Evolutionary conservation across 106 monocot species (phyloP), one percentile per base, ranked within the genome.

Genomic region (Allium cepa): DNA sequence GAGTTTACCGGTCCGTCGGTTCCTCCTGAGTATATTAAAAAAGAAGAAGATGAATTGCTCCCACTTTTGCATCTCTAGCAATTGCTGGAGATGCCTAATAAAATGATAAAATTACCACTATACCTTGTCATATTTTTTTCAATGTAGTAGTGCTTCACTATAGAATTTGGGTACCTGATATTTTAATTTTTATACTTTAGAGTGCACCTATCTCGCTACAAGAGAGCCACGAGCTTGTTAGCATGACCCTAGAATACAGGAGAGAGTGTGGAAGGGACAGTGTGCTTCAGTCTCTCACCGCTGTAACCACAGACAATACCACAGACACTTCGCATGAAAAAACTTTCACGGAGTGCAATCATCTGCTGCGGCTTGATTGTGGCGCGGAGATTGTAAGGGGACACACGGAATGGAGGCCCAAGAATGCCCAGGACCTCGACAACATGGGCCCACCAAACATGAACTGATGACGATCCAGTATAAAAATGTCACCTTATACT

Each of bases 191-290:
- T 5, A 11, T 46, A 45, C 53, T 49, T 10, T 75, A 94, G 93
- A 87, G 93, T 62, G 79, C 84, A 56, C 87, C 87, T 26, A 79
- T 83, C 49, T 71, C 70, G 1, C 76, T 87, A 13, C 68, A 83
- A 45, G 87, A 87, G 77, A 80, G 74, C 50, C 83, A 80, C 61
- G 83, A 83, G 71, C 83, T 83, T 36, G 73, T 79, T 3, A 60
- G 82, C 28, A 79, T 87, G 79, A 82, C 79, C 9, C 77, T 87
- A 46, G 87, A 87, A 22, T 87, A 87, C 68, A 67, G 84, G 69
- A 81, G 79, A 75, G 93, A 94, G 66, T 94, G 93, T 28, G 83
- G 86, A n/a, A 84, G 80, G 73, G 90, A 94, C 69, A 90, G 82
- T 47, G 69, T 85, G 56, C 69, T 94, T 72, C 80, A 94, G 56